Percentiles rank a stretch among this genome's conserved stretches.
phyloP scores from a whole-genome alignment of 169 alveolate species.

The Pseudocohnilembus persalinus region DNA sequence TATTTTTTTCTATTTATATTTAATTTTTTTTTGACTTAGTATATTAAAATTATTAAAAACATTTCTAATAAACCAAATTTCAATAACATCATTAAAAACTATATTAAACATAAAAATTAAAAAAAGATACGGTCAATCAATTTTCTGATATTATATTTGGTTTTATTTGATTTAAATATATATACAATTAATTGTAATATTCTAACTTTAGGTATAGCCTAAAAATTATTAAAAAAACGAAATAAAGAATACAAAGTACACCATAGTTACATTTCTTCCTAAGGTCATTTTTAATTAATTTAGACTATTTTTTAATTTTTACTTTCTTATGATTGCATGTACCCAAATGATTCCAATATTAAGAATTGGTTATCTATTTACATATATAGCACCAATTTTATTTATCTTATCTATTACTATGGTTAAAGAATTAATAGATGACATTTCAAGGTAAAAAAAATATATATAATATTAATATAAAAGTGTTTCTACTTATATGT shows the following conservation, averaged over 20 bases:
- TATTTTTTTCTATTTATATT: too few species aligned
- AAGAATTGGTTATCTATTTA: conserved; percentile 70
- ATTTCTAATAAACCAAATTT: too few species aligned
- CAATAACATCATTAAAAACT: too few species aligned
- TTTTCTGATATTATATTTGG: too few species aligned
- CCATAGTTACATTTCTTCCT: conserved; percentile 60
- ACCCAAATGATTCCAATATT: conserved; percentile 65
- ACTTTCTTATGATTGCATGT: conserved; percentile 60
- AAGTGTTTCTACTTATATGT: background rate
- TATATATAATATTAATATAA: conserved; percentile 20
- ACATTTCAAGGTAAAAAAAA: conserved; percentile 50
- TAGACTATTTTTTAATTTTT: conserved; percentile 66
- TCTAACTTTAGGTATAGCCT: background rate
- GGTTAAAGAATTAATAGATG: conserved; percentile 89
- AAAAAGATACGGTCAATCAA: too few species aligned
- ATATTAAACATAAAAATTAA: too few species aligned
- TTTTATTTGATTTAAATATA: too few species aligned
- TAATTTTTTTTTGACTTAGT: too few species aligned
- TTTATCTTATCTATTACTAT: conserved; percentile 91
- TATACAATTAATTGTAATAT: too few species aligned
- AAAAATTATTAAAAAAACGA: conserved; percentile 25
- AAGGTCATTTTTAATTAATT: conserved; percentile 68
- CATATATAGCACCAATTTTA: conserved; percentile 89
- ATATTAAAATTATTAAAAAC: too few species aligned
- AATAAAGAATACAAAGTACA: conserved; percentile 64